Conservation (phyloP, 2,329 filamentous ascomycete species). For the Tolypocladium amazonense region DNA sequence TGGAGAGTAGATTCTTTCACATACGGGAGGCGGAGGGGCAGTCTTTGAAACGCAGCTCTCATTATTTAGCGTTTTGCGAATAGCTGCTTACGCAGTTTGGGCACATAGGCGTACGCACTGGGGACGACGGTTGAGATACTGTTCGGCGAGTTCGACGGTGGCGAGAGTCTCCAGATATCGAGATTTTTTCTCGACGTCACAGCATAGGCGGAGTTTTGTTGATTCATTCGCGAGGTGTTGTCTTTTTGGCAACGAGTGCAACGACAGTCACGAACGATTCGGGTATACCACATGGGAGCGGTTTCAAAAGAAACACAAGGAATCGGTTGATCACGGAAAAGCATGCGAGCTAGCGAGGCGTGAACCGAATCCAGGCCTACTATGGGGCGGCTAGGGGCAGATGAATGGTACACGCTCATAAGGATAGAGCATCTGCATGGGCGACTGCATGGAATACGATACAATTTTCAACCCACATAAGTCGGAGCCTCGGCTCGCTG, state of each 20-base stretch:
- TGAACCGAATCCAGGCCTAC: not conserved
- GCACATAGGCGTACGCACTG: not conserved
- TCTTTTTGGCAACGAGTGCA: not conserved
- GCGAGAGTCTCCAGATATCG: not conserved
- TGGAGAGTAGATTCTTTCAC: not conserved
- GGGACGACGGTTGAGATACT: not conserved
- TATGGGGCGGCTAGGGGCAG: not conserved
- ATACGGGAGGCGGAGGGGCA: not conserved
- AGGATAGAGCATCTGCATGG: slow-evolving; percentile 2
- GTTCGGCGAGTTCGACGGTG: not conserved
- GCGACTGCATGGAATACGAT: slow-evolving; percentile 1
- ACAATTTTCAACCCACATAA: not conserved
- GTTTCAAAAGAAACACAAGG: not conserved
- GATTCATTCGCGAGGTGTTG: not conserved
- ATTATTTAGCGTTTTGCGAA: not conserved
- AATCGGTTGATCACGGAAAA: not conserved
- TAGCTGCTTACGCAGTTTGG: not conserved
- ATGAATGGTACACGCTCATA: not conserved
- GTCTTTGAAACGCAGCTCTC: not conserved
- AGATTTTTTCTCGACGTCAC: not conserved
- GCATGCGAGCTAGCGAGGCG: not conserved
- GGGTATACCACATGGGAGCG: slow-evolving; percentile 5
- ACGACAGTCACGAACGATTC: not conserved
- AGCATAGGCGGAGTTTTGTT: slow-evolving; percentile 5
- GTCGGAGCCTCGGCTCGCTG: not conserved